Evolutionary conservation across 768 basidiomycete genomes (phyloP), one percentile per base, ranked within the genome.

Genomic region (Rhizopogon salebrosus): DNA sequence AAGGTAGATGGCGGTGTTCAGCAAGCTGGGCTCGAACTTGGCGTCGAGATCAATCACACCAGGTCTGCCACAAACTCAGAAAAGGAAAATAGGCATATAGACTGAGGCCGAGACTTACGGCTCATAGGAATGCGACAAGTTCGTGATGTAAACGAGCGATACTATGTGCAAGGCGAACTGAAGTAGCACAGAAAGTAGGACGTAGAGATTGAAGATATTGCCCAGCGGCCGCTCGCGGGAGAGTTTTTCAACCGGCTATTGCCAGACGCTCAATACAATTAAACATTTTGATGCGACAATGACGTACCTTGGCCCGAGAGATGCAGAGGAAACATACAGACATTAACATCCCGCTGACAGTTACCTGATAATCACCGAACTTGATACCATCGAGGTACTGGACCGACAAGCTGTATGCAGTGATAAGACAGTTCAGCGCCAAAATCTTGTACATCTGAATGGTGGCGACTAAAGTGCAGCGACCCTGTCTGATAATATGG

Each of bases 381-480:
- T 98, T 98, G 79, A 99, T 98, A 18, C 97, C 97, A 58, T 98
- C 95, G 2, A 99, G 77, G 64, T 99, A 98, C 68, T 95, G 95
- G 27, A 98, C 97, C 60, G 91, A 94, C 55, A 98, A 76, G 66
- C 92, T 95, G 73, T 95, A 98, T n/a, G 97, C 97, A 3, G 95
- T 95, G 70, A 98, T 99, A 38, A 99, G 76, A 64, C 97, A 98
- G 66, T 98, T 99, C 52, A 99, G 74, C 1, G 95, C 97, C 35
- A 99, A 76, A 60, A 99, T 99, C 76, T 98, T 97, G 83, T 98
- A 99, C 97, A 99, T 99, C 72, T 99, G 97, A 50, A 95, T 89
- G 3, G 97, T 99, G 2, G 97, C 97, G 41, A 98, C 97, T 16
- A 99, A 83, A 1, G 97, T 99, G 75, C 97, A 98, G 26, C 97